Evolutionary conservation across 768 basidiomycete species (phyloP), one percentile per base, ranked within the genome.

Genomic region (Sutorius australiensis): DNA sequence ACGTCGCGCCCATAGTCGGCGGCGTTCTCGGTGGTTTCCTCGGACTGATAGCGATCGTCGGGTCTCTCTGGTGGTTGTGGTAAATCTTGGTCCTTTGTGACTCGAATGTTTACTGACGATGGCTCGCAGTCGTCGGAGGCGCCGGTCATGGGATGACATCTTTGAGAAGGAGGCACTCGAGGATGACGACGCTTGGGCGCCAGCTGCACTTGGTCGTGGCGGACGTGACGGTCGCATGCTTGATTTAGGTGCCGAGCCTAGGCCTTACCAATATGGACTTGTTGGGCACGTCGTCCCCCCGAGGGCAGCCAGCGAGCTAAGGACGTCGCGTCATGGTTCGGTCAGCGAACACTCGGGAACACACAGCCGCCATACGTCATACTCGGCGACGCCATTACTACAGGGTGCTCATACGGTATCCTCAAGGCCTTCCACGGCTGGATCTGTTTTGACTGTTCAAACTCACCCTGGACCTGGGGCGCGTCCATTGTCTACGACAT

Each of bases 241-340:
- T 27, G 64, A 71, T 40, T 55, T 65, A 48, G 54, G 44, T 37
- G 66, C 69, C 28, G 75, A 77, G 43, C 81, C 80, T 5, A 77
- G 71, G 62, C 82, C 83, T 21, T 86, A 86, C 61, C 75, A 81
- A 59, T 86, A 86, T 56, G 83, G 83, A 16, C 72, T 80, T 38
- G 78, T 86, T 24, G 84, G 83, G 3, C 77, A 75, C 21, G 61
- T 69, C 33, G 14, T 57, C 7, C 58, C 67, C 10, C 67, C 67
- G 39, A 59, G 55, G 3, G 70, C 72, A 2, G 61, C 66, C 0
- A 61, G 63, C 34, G 72, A 59, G 24, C 60, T 71, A 17, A 67
- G 72, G 45, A 70, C 72, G 3, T 75, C 77, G 5, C 65, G 64
- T 6, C 55, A 67, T 38, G 42, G 52, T 8, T 56, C 65, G 24